These are phyloP conservation scores for Lepidium campestre DNA, from an alignment of 441 rosid species.

Conservation along the genomic window DNA sequence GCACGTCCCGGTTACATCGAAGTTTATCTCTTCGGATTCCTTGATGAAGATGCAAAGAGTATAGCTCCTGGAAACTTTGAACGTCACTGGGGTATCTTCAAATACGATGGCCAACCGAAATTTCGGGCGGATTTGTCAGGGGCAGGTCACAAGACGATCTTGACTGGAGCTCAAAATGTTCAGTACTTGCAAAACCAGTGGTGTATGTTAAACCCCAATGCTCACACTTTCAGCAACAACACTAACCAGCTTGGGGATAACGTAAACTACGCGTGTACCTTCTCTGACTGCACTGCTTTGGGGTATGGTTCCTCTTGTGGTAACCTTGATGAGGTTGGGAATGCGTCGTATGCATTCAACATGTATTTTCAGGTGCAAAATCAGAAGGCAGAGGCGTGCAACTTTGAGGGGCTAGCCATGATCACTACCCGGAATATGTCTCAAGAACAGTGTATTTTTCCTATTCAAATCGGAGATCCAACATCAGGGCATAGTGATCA, in stretches of 20 bases:
- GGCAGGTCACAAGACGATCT: conserved; percentile 66
- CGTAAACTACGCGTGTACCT: conserved; percentile 58
- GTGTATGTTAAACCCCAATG: conserved; percentile 73
- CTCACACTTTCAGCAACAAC: conserved; percentile 10
- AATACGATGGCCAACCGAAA: conserved; percentile 80
- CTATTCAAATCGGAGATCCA: conserved; percentile 45
- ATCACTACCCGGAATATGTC: conserved; percentile 53
- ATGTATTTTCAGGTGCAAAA: conserved; percentile 84
- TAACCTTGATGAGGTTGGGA: conserved; percentile 54
- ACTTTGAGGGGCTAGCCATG: conserved; percentile 70
- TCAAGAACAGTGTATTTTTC: conserved; percentile 55
- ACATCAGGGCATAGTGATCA: conserved; percentile 16
- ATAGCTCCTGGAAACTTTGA: conserved; percentile 89
- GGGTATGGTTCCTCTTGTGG: conserved; percentile 83
- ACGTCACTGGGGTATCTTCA: conserved; percentile 98
- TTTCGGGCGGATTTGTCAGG: conserved; percentile 46
- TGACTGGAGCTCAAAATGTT: conserved; percentile 52
- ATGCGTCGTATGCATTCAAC: conserved; percentile 83
- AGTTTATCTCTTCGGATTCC: conserved; percentile 69
- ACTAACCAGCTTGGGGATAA: conserved; percentile 36
- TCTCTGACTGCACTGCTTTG: conserved; percentile 78
- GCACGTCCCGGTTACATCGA: conserved; percentile 63
- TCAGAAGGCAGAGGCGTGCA: conserved; percentile 64
- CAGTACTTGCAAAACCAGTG: conserved; percentile 52
- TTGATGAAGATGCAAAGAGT: conserved; percentile 87